phyloP scores from a whole-genome alignment of 2,329 filamentous ascomycete species.

The Phoma sp. region DNA sequence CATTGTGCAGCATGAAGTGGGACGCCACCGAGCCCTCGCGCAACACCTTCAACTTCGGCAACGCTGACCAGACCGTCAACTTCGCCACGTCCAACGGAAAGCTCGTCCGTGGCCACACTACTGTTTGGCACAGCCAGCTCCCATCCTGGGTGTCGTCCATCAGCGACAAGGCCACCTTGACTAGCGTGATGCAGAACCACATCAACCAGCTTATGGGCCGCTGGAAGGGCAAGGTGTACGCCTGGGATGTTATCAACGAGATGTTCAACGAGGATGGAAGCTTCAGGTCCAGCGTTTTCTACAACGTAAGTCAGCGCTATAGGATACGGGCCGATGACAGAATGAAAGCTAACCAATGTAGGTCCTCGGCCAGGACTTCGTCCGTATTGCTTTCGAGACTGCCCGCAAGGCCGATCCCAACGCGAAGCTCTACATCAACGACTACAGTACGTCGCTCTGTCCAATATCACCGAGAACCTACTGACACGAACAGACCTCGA shows the following conservation, averaged over 20 bases:
- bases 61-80: conserved; percentile 64
- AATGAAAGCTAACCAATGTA: background rate
- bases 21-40: conserved; percentile 60
- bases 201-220: conserved; percentile 64
- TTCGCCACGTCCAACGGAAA: conserved; percentile 66
- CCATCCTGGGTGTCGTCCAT: conserved; percentile 66
- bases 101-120: conserved; percentile 70
- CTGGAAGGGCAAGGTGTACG: conserved; percentile 70
- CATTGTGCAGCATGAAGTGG: conserved; percentile 74
- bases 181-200: conserved; percentile 66
- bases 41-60: conserved; percentile 58
- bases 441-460: conserved; percentile 54
- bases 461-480: conserved; percentile 29
- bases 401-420: conserved; percentile 71
- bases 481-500: conserved; percentile 61
- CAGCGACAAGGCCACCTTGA: conserved; percentile 62
- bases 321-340: background rate
- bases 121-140: conserved; percentile 67
- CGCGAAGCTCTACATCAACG: conserved; percentile 79
- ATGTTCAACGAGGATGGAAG: conserved; percentile 69
- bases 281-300: conserved; percentile 70
- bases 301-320: conserved; percentile 57
- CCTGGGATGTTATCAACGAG: conserved; percentile 72
- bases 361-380: conserved; percentile 71
- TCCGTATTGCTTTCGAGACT: conserved; percentile 74